Evolutionary conservation across 2,329 filamentous ascomycete species (phyloP), one percentile per base, ranked within the genome.

Genomic region (Piedraia hortae): DNA sequence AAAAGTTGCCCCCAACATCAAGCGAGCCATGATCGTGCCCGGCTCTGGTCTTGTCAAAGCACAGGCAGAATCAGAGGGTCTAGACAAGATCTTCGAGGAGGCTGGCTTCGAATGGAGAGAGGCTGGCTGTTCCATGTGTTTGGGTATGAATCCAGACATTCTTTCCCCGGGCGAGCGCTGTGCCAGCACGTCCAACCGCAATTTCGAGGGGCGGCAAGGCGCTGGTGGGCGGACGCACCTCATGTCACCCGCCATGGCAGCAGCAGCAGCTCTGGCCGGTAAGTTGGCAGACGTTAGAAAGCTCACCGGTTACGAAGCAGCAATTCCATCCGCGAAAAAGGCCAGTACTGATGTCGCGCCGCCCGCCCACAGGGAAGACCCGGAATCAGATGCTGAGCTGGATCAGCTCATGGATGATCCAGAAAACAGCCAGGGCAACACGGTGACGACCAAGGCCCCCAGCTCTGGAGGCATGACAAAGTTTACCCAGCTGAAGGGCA

Each of bases 111-210:
- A 93, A 46, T 93, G 82, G 82, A 66, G 85, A 43, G 85, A 97
- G 53, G 85, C 85, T 33, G 85, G 85, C 21, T 97, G 85, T 61
- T 89, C 75, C 30, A 97, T 97, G 85, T 93, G 85, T 44, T 60
- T 97, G 24, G 85, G 85, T 44, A 97, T 97, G 82, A 97, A 97
- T 55, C 82, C 85, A 0, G 85, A 97, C 45, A 93, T 97, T 31
- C 61, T 93, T 20, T 66, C 78, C 2, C 80, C 85, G 24, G 62
- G 71, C 44, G 85, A 97, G 51, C 69, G 85, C 39, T 93, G 85
- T 44, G 85, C 85, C 18, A 82, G 71, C 42, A 93, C 85, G 21
- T 88, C 75, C 30, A 93, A 93, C 53, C 73, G 85, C 37, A 93
- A 93, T 50, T 93, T 93, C 35, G 85, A 93, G 46, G 85, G 85